Base-by-base conservation (phyloP, 257 asterid genomes). In the Solanum dulcamara region DNA sequence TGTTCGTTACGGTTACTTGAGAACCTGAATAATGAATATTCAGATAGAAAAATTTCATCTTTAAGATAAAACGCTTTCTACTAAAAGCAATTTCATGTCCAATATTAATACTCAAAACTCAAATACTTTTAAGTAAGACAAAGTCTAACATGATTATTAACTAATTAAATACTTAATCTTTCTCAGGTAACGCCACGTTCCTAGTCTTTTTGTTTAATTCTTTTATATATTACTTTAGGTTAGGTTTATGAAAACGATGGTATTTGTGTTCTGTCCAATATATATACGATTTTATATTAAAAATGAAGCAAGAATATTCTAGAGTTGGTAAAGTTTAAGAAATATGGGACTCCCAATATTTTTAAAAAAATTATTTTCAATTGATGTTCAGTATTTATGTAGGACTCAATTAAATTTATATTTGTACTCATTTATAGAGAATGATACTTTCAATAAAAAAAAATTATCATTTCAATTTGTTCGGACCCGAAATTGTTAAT, bases 391-490 rank as follows among this genome's bases (percentile, higher is more conserved):
- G 6, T 6, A 64, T 28, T 0, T 26, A 0, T 2, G 26, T 62
- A 26, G 2, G 1, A 11, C 0, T 4, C 35, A 6, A 26, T 26
- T 26, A 62, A 62, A 62, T 62, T 28, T 28, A 28, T 0, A 6
- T 28, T 13, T 1, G 4, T 4, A 0, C 0, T 12, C 0, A 26
- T 62, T 62, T 26, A 5, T 26, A 12, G 9, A 4, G 3, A 1
- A 12, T 12, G 3, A 62, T 0, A 0, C 1, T 13, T 11, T 0
- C 2, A 62, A 0, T 5, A 2, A 0, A 2, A 2, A n/a, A n/a
- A n/a, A n/a, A n/a, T n/a, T n/a, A n/a, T n/a, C 6, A 11, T 24
- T n/a, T n/a, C 5, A 3, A 10, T 6, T 11, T 0, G 0, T 0
- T 62, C 2, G 0, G 28, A 62, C 6, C 11, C 0, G 2, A 62